Evolutionary conservation across 805 yeast species (phyloP).

Genomic region (Kodamaea fukazawae): DNA sequence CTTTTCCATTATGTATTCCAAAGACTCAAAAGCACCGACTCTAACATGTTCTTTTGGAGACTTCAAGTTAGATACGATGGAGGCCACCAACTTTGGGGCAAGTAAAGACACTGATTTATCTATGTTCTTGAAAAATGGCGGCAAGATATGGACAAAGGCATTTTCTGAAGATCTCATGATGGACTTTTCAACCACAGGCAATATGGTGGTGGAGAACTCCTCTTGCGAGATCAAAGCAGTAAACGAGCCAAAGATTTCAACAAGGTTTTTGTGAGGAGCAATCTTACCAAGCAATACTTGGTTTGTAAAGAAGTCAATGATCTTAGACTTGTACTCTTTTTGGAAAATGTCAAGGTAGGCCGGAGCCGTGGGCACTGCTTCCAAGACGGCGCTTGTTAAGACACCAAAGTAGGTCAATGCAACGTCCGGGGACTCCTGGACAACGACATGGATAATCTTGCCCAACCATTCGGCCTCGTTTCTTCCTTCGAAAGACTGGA

Average conservation of each 20-base stretch:
- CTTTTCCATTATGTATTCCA: constrained; percentile 21
- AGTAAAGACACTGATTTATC: constrained; percentile 28
- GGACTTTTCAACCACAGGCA: constrained; percentile 71
- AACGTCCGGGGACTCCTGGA: constrained; percentile 10
- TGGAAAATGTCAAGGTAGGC: constrained; percentile 16
- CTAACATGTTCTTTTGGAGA: constrained; percentile 71
- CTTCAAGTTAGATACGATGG: constrained; percentile 49
- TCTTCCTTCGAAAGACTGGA: constrained; percentile 9
- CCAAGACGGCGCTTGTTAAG: constrained; percentile 21
- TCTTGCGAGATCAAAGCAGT: constrained; percentile 40
- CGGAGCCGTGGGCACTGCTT: constrained; percentile 26
- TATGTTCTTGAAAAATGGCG: constrained; percentile 41
- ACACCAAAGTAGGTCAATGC: constrained; percentile 24
- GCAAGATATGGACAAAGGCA: constrained; percentile 55
- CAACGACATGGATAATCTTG: constrained; percentile 2
- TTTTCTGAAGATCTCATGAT: constrained; percentile 75
- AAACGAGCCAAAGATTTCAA: constrained; percentile 44
- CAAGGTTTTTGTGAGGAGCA: constrained; percentile 34
- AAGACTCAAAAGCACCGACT: constrained; percentile 40
- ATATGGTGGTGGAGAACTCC: constrained; percentile 30
- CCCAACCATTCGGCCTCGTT: constrained; percentile 3
- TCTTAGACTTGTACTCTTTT: constrained; percentile 7
- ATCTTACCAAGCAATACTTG: constrained; percentile 46
- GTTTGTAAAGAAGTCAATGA: constrained; percentile 28
- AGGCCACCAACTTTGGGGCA: constrained; percentile 30